Evolutionary conservation across 2,329 filamentous ascomycete genomes (phyloP), one percentile per base, ranked within the genome.

Genomic region (Chaetomium globosum): DNA sequence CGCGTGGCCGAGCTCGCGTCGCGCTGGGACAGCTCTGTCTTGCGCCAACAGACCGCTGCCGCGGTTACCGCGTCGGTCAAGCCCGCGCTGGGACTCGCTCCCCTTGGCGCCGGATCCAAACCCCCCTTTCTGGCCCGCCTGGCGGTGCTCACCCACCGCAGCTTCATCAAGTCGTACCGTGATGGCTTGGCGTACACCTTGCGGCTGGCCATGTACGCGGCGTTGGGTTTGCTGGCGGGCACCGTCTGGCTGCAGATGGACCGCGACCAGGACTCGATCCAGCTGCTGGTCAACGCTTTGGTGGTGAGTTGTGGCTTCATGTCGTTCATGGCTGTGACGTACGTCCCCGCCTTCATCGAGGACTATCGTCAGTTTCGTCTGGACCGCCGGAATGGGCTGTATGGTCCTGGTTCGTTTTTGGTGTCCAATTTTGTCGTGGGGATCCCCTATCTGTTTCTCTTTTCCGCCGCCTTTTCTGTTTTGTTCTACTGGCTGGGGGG

Each of bases 341-440:
- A 57, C 30, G 55, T 57, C 21, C 55, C 55, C 4, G 55, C 55
- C 13, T 57, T 57, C 7, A 30, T 57, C 8, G 55, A 57, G 36
- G 55, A 57, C 55, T 43, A 57, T 46, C 55, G 55, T 4, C 55
- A 57, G 36, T 57, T 57, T 23, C 55, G 36, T 3, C 54, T 57
- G 31, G 54, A 57, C 54, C 54, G 33, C 21, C 33, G 55, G 16
- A 57, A 57, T 8, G 55, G 55, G 5, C 23, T 46, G 21, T 57
- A 46, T 30, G 36, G 21, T n/a, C 13, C 55, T 16, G 36, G 21
- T 19, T 46, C 55, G 23, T 57, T 57, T n/a, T 46, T 57, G 55
- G 16, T 57, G 36, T 57, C 55, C 36, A 57, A 57, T n/a, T 23
- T 57, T 6, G 10, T 46, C 36, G 55, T 57, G 12, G 55, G 55